phyloP scores from a whole-genome alignment of 345 rosid species.

The Punica granatum region DNA sequence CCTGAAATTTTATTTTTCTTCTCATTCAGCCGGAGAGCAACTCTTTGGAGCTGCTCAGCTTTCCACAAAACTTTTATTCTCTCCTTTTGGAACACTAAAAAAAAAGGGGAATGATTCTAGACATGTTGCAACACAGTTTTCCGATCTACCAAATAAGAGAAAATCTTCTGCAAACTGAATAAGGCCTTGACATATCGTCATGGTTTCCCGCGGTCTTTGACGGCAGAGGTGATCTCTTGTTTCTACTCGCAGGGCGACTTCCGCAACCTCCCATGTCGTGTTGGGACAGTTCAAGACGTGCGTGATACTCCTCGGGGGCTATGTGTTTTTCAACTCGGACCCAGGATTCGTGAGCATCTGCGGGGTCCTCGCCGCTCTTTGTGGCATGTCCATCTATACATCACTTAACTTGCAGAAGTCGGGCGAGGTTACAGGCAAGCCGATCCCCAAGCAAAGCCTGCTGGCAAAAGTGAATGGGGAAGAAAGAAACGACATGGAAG shows the following conservation, averaged over 20 bases:
- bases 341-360: slow-evolving; percentile 73
- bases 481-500: background rate
- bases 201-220: background rate
- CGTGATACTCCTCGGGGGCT: slow-evolving; percentile 78
- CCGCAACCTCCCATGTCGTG: slow-evolving; percentile 91
- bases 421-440: slow-evolving; percentile 16
- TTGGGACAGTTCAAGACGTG: slow-evolving; percentile 95
- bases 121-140: background rate
- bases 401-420: slow-evolving; percentile 49
- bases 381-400: slow-evolving; percentile 75
- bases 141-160: background rate
- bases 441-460: slow-evolving; percentile 30
- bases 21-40: too few relatives aligned
- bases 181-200: background rate
- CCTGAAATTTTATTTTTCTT: background rate
- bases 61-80: too few relatives aligned
- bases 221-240: background rate
- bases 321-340: slow-evolving; percentile 58
- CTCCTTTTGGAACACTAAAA: too few relatives aligned
- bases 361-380: slow-evolving; percentile 65
- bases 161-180: background rate
- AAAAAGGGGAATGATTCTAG: too few relatives aligned
- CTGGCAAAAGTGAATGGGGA: slow-evolving; percentile 28
- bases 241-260: slow-evolving; percentile 59
- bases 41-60: too few relatives aligned